A percentile compares a stretch with the other conserved stretches of the same genome.
phyloP scores from a whole-genome alignment of 768 basidiomycete species.

The Gyrodon lividus region DNA sequence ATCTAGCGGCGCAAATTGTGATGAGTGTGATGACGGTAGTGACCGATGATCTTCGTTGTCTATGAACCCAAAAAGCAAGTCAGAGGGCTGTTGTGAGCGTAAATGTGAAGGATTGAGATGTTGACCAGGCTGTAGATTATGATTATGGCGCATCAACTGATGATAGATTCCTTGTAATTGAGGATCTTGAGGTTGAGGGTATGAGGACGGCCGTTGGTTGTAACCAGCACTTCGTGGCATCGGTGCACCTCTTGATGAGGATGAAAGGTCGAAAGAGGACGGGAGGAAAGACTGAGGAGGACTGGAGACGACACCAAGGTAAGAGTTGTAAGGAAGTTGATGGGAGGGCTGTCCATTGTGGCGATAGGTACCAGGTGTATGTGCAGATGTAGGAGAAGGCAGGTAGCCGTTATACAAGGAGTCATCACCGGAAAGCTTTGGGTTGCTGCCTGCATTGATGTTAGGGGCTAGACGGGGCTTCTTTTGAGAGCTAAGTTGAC shows the following conservation, averaged over 20 bases:
- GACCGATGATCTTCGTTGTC: conserved; percentile 30
- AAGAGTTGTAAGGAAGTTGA: conserved; percentile 23
- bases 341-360: conserved; percentile 30
- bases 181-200: conserved; percentile 30
- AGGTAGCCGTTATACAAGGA: conserved; percentile 32
- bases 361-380: conserved; percentile 27
- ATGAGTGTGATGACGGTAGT: conserved; percentile 19
- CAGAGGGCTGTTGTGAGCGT: conserved; percentile 26
- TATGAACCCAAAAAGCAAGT: conserved; percentile 30
- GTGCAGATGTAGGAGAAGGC: conserved; percentile 30
- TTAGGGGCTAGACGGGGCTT: conserved; percentile 30
- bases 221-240: conserved; percentile 26
- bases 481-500: conserved; percentile 27
- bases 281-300: conserved; percentile 25
- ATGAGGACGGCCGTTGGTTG: conserved; percentile 24
- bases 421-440: conserved; percentile 29
- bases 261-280: conserved; percentile 29
- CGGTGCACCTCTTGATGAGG: conserved; percentile 26
- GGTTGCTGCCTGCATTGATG: conserved; percentile 17
- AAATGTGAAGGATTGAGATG: conserved; percentile 11
- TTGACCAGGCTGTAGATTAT: conserved; percentile 23
- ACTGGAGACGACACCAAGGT: conserved; percentile 18
- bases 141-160: conserved; percentile 29
- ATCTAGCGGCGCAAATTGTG: conserved; percentile 29
- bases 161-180: conserved; percentile 33